These are phyloP conservation scores for Postia placenta DNA, from an alignment of 768 basidiomycete genomes.

Conservation along the genomic window DNA sequence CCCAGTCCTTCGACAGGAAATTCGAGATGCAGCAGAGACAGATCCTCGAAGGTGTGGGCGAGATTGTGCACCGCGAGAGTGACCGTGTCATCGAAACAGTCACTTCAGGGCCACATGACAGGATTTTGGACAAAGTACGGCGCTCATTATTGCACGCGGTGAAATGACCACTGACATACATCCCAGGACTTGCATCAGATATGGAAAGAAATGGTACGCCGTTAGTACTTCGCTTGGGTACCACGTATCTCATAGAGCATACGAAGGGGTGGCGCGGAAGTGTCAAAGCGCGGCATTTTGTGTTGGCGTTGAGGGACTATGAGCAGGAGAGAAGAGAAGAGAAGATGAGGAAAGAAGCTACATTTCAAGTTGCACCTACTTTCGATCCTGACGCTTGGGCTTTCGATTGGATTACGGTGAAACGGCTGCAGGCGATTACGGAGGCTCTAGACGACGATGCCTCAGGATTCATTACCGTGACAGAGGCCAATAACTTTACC, in stretches of 20 bases:
- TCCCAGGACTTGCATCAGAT: constrained; percentile 43
- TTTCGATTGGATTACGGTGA: constrained; percentile 26
- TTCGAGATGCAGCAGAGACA: constrained; percentile 40
- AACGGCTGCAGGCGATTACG: constrained; percentile 25
- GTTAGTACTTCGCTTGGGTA: background rate
- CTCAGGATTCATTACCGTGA: constrained; percentile 29
- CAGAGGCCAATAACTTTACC: constrained; percentile 29
- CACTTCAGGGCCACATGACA: constrained; percentile 37
- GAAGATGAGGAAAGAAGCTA: background rate
- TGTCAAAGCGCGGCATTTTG: constrained; percentile 47
- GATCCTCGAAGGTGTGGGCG: constrained; percentile 23
- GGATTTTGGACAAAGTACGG: constrained; percentile 33
- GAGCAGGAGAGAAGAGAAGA: constrained; percentile 20
- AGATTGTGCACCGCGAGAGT: constrained; percentile 25
- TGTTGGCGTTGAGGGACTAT: constrained; percentile 35
- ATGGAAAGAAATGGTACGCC: constrained; percentile 49
- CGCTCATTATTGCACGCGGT: background rate
- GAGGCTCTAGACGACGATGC: constrained; percentile 37
- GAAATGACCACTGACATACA: background rate
- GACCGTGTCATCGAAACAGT: constrained; percentile 36
- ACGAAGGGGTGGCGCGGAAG: constrained; percentile 43
- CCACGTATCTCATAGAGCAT: background rate
- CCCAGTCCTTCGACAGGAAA: constrained; percentile 36
- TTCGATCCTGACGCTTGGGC: constrained; percentile 27
- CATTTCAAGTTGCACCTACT: background rate